phyloP scores from a whole-genome alignment of 139 green algal species.

The Closterium sp. region DNA sequence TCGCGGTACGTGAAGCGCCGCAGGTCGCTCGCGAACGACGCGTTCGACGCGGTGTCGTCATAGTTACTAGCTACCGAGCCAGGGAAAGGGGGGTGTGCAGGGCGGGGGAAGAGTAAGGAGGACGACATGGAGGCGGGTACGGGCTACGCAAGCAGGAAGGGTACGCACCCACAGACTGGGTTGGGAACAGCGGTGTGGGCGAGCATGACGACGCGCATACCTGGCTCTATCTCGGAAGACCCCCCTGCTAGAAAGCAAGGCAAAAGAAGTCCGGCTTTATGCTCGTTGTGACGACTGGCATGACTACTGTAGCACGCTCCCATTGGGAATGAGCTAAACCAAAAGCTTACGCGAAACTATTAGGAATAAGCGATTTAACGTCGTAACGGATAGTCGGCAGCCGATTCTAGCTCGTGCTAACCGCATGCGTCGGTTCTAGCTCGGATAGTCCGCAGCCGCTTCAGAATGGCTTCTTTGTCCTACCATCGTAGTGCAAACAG shows the following conservation, averaged over 20 bases:
- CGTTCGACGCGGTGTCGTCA: not conserved
- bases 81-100: not conserved
- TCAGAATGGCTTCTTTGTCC: not conserved
- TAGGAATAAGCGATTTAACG: too few relatives aligned
- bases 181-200: not conserved
- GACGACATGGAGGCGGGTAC: not conserved
- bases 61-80: not conserved
- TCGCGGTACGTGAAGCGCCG: constrained; percentile 39
- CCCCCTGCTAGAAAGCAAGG: not conserved
- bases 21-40: constrained; percentile 4
- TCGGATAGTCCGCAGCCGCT: not conserved
- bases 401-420: not conserved
- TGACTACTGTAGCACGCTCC: not conserved
- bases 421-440: not conserved
- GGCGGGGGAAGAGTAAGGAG: too few relatives aligned
- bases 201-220: not conserved
- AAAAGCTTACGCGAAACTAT: too few relatives aligned
- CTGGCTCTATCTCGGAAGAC: not conserved
- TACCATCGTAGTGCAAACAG: not conserved
- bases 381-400: not conserved
- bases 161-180: not conserved
- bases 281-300: not conserved
- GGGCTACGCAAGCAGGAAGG: not conserved
- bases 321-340: too few relatives aligned
- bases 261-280: not conserved